Percentiles rank a stretch among this genome's conserved stretches.
These are phyloP conservation scores for Spergularia azorica DNA, from an alignment of 179 eudicot genomes.

Conservation along the genomic window DNA sequence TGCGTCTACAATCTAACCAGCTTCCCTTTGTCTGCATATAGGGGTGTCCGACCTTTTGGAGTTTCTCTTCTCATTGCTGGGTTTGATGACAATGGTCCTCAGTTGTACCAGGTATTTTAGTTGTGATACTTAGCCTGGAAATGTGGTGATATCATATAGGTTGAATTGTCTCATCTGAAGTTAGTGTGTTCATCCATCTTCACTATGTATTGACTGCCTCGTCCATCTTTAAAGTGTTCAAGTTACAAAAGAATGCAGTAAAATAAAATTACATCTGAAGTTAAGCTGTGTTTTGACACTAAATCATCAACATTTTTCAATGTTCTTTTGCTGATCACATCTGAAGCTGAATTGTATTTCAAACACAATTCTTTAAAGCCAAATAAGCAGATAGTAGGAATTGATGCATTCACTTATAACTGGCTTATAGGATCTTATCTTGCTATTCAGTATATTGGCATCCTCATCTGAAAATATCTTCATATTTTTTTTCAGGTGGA, in stretches of 20 bases:
- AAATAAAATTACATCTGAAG: neutral
- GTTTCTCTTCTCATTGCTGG: conserved; percentile 97
- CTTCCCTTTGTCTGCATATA: conserved; percentile 19
- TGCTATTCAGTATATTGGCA: neutral
- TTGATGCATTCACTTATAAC: neutral
- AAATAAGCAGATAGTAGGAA: too few relatives aligned
- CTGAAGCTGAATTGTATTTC: too few relatives aligned
- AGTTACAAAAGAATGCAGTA: neutral
- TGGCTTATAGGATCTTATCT: neutral
- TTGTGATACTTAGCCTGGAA: neutral
- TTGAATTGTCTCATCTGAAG: too few relatives aligned
- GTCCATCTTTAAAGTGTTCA: neutral
- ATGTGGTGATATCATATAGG: neutral
- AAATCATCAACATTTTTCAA: neutral
- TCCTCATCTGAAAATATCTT: neutral
- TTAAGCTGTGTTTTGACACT: neutral
- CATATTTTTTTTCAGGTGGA: conserved; percentile 55
- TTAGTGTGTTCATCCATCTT: too few relatives aligned
- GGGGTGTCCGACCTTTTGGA: conserved; percentile 98
- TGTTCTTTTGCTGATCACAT: neutral
- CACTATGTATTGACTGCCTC: neutral
- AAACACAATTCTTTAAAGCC: too few relatives aligned
- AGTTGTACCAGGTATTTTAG: conserved; percentile 75
- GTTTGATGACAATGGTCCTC: conserved; percentile 96
- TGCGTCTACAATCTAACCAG: neutral